Evolutionary conservation across 1,284 basidiomycete genomes (phyloP), one percentile per base, ranked within the genome.

Genomic region (Ceratobasidium sp.): DNA sequence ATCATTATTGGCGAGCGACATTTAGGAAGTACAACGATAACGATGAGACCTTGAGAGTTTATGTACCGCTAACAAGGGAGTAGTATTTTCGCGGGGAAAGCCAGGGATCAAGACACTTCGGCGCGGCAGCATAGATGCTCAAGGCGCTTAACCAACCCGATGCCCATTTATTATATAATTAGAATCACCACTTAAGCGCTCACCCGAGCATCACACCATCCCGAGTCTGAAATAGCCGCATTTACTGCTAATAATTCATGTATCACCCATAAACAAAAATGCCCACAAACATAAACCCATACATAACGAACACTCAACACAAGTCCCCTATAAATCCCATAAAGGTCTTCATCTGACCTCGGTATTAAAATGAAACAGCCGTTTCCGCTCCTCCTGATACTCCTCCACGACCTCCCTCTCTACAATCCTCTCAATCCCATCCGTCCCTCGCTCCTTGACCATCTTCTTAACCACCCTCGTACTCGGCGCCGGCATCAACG

Each of bases 291-390:
- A 55, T 44, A 55, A 61, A 21, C n/a, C 30, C 16, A 63, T 38
- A 59, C n/a, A 38, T 55, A 69, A 44, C 13, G 32, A 54, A 69
- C 35, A 8, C 21, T 16, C 30, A 3, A 43, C 6, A 41, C 21
- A 69, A 30, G 7, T 23, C 26, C 46, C 28, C 44, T 38, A 8
- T 16, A n/a, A 30, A 35, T 8, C n/a, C 6, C 55, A 57, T 26
- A 55, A 35, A 28, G 16, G 11, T 35, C 21, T 23, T 57, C 52
- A 55, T 44, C 30, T 49, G 30, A 49, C 55, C 28, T 59, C 41
- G 26, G 66, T 35, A 46, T 70, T 70, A 44, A 70, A 70, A 38
- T 57, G 54, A 23, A 70, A 70, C 55, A 70, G 14, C 67, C 54
- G 38, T 59, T 70, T 70, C 14, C 67, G 67, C 35, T 70, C 63